phyloP scores from a whole-genome alignment of 176 grass and related monocot genomes.

The Oryza meridionalis region DNA sequence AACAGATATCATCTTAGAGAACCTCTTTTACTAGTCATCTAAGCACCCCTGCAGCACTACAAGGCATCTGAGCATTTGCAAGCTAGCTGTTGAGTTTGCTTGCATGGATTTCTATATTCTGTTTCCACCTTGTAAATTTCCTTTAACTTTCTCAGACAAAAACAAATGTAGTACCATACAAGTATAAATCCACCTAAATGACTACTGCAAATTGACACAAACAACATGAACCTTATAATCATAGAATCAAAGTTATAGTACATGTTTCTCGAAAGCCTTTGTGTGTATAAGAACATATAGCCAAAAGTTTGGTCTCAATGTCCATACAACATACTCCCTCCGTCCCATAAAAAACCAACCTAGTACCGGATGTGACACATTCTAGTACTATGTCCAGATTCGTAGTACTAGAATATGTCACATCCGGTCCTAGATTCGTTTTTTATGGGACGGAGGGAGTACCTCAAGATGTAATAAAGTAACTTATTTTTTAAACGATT shows the following conservation, averaged over 20 bases:
- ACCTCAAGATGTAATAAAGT: background rate
- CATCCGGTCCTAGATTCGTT: no score
- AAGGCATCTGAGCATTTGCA: background rate
- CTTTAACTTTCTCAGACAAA: background rate
- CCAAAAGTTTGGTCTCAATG: background rate
- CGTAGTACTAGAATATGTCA: no score
- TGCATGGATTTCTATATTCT: background rate
- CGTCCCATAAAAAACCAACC: no score
- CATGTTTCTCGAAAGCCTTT: background rate
- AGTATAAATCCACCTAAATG: slow-evolving; percentile 21
- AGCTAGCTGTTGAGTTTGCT: background rate
- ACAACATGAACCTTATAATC: background rate
- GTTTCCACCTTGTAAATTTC: background rate
- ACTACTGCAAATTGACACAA: background rate
- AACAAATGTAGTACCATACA: background rate
- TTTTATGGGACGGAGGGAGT: no score
- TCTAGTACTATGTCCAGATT: no score
- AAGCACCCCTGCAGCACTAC: background rate
- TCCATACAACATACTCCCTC: background rate
- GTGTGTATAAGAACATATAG: background rate
- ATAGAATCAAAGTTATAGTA: background rate
- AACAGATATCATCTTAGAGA: slow-evolving; percentile 9
- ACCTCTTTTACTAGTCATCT: background rate
- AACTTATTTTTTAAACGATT: slow-evolving; percentile 5
- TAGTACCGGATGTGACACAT: no score